A percentile compares a stretch with the other conserved stretches of the same genome.
Conservation (phyloP, 805 yeast genomes). For the Brettanomyces nanus region DNA sequence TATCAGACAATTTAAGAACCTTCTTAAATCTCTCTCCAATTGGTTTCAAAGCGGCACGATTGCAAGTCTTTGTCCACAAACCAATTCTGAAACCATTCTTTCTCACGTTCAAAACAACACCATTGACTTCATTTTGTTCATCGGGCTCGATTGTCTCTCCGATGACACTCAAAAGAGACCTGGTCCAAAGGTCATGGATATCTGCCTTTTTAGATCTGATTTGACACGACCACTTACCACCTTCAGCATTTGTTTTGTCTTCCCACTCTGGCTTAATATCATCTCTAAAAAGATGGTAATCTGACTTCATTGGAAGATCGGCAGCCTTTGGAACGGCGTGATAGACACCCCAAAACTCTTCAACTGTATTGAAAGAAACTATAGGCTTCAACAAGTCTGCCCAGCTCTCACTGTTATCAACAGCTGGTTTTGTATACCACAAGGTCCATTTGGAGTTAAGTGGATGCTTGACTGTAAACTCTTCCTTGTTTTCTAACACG, state of each 20-base stretch:
- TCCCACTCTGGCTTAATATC: conserved; percentile 99
- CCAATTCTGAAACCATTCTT: conserved; percentile 76
- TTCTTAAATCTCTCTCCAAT: conserved; percentile 85
- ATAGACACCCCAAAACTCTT: conserved; percentile 97
- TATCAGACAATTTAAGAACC: conserved; percentile 67
- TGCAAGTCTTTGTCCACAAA: conserved; percentile 85
- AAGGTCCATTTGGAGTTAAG: conserved; percentile 87
- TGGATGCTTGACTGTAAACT: conserved; percentile 78
- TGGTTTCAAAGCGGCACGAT: conserved; percentile 51
- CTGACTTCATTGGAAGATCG: conserved; percentile 86
- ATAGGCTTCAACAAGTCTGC: conserved; percentile 87
- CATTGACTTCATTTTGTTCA: conserved; percentile 81
- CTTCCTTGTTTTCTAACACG: conserved; percentile 51
- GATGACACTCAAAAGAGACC: conserved; percentile 79
- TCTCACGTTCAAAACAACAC: conserved; percentile 87
- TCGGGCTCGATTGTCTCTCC: conserved; percentile 89
- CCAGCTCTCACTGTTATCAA: conserved; percentile 77
- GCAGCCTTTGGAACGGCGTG: conserved; percentile 88
- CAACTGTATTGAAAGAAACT: conserved; percentile 87
- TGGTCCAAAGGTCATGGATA: conserved; percentile 87
- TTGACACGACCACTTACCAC: conserved; percentile 91
- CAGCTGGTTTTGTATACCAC: conserved; percentile 95
- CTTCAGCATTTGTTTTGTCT: conserved; percentile 75
- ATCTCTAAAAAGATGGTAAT: conserved; percentile 90
- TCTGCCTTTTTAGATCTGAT: conserved; percentile 53